Base-by-base conservation (phyloP, 805 yeast genomes). In the Cyberlindnera mycetangii region DNA sequence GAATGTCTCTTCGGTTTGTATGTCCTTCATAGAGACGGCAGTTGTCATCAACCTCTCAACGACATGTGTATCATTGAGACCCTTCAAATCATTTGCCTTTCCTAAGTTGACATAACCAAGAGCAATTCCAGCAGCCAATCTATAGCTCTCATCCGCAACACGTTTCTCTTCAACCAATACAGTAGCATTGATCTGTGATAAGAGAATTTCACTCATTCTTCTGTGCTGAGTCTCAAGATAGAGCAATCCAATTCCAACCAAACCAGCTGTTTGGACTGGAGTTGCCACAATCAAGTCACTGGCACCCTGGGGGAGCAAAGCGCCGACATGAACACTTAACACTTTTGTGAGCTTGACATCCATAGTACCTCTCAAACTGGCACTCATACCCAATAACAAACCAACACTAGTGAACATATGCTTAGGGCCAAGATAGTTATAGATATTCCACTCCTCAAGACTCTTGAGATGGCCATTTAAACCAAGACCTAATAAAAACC, bases 371-470 rank as follows among this genome's bases (percentile, higher is more conserved):
- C 72, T 72, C 47, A 81, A 69, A 64, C 97, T 87, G 0, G 97
- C 97, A 16, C 97, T 81, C 88, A 92, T 84, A 1, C 99, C 99
- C 15, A 93, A 65, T 28, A 93, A 67, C 36, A 93, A 69, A 0
- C 97, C 98, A 28, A 89, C 82, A 61, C 96, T 87, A 0, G 96
- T 87, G 32, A 76, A 76, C 4, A 84, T 78, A 56, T 87, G 89
- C 52, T 93, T 90, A 0, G 96, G 95, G 0, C 96, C 95, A 42
- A 93, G 67, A 53, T 89, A 89, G 58, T 92, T 90, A 62, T 89
- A 93, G 24, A 92, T 85, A 60, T 90, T 97, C 97, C 98, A 93
- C 62, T 93, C 97, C 57, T 92, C 98, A 20, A 93, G 66, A 33
- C 74, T 72, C 45, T 76, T 80, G 55, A 93, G 66, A 60, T 90